Base-by-base conservation (phyloP, 805 yeast species). In the Metschnikowia dekortorum region DNA sequence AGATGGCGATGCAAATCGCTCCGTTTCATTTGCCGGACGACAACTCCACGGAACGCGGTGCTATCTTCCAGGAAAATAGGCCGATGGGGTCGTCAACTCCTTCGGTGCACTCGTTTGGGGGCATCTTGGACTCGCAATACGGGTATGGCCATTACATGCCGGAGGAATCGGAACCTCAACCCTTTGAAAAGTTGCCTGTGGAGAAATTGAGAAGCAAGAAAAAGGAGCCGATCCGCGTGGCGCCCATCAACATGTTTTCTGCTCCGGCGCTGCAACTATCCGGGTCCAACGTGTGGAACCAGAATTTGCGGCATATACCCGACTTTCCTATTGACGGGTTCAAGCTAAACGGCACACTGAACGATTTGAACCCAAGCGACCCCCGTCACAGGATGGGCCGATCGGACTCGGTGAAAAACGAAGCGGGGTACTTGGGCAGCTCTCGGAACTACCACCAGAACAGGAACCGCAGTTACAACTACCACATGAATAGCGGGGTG, bases 1-100 rank as follows among this genome's bases (percentile, higher is more conserved):
- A 53, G 22, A 46, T 51, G 61, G 54, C 57, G 8, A 51, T 61
- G 51, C 57, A 54, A 36, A 59, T 61, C 7, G 60, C 59, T 37
- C 68, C 69, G 6, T 64, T 63, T 41, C 61, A 57, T 33, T 53
- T 63, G 39, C 69, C 69, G 6, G 63, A 59, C 14, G 67, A 58
- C 14, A 38, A 41, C 22, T 31, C 45, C n/a, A 38, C 39, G 6
- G 35, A 38, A 13, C 49, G 44, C 16, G 44, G 40, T 38, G 46
- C 47, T 9, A 40, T 51, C 11, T 40, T 30, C 14, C 46, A 39
- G 6, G 42, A 44, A 8, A 44, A 39, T 18, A 38, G 33, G 14
- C 30, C 42, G 11, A 11, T 36, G 36, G 35, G 37, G 8, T 18
- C 31, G 22, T 30, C 47, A 6, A 29, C 35, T 11, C 69, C 64